Evolutionary conservation across 768 basidiomycete species (phyloP).

Genomic region (Suillus clintonianus): DNA sequence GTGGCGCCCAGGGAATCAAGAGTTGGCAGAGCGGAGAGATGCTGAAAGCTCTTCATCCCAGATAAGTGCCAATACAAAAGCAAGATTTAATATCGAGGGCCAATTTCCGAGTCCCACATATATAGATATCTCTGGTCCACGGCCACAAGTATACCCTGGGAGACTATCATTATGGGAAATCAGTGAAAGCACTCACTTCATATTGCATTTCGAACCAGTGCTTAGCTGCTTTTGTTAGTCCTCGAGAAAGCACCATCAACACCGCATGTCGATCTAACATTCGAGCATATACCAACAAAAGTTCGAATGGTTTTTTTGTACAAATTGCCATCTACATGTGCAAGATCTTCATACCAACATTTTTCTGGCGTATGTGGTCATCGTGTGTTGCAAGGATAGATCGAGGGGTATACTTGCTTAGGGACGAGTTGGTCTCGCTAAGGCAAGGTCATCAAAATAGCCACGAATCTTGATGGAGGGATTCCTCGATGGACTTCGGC

Average conservation of each 20-base stretch:
- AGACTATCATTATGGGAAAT: neutral
- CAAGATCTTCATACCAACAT: no score
- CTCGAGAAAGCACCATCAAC: no score
- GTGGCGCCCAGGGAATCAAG: conserved; percentile 20
- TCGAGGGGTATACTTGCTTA: neutral
- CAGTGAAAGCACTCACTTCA: neutral
- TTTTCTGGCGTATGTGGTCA: neutral
- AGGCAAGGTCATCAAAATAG: no score
- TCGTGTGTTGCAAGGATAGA: neutral
- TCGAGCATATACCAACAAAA: no score
- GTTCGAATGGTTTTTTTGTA: no score
- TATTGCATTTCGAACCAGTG: no score
- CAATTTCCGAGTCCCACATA: neutral
- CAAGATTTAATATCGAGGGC: neutral
- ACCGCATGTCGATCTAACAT: no score
- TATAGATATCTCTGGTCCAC: neutral
- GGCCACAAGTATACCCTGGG: neutral
- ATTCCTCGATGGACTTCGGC: no score
- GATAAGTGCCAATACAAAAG: neutral
- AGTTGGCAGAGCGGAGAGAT: conserved; percentile 12
- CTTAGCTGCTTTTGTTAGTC: neutral
- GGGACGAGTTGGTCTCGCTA: no score
- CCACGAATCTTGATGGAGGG: no score
- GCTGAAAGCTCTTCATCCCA: neutral
- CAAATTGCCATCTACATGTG: no score